Evolutionary conservation across 371 early-diverging fungal species (phyloP).

Genomic region (Rhizopus microsporus): DNA sequence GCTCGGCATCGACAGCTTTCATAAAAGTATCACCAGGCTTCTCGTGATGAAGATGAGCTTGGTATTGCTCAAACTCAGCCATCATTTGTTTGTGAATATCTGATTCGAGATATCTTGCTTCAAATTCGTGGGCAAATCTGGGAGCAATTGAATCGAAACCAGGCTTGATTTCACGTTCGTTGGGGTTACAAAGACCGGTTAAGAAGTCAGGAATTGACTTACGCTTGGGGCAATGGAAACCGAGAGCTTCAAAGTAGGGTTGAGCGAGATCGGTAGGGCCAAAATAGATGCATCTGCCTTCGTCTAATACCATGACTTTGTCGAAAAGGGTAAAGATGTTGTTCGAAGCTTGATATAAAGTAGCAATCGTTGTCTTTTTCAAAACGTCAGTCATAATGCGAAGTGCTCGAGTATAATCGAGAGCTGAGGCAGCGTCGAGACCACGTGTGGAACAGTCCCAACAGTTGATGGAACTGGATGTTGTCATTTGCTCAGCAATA

Average conservation of each 20-base stretch:
- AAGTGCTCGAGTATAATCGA: conserved; percentile 72
- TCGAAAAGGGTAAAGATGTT: conserved; percentile 80
- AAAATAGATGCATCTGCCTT: conserved; percentile 75
- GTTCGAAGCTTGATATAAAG: conserved; percentile 73
- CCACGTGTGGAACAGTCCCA: conserved; percentile 91
- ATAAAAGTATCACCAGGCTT: conserved; percentile 50
- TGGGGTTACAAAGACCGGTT: conserved; percentile 67
- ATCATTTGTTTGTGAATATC: conserved; percentile 32
- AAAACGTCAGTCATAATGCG: conserved; percentile 67
- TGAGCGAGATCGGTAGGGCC: conserved; percentile 72
- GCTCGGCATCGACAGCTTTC: conserved; percentile 52
- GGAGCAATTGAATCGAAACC: conserved; percentile 58
- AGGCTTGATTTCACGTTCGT: conserved; percentile 59
- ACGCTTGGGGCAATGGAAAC: conserved; percentile 69
- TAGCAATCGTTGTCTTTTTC: conserved; percentile 65
- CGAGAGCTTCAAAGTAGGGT: conserved; percentile 68
- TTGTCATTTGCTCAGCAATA: conserved; percentile 86
- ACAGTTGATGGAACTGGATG: conserved; percentile 70
- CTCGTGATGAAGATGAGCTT: conserved; percentile 25
- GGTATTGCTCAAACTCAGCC: conserved; percentile 42
- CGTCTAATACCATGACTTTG: conserved; percentile 70
- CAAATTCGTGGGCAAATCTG: conserved; percentile 49
- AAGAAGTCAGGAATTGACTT: conserved; percentile 80
- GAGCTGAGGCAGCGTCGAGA: conserved; percentile 88
- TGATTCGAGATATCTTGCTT: conserved; percentile 46